phyloP scores from a whole-genome alignment of 768 basidiomycete species.

The Scleroderma citrinum region DNA sequence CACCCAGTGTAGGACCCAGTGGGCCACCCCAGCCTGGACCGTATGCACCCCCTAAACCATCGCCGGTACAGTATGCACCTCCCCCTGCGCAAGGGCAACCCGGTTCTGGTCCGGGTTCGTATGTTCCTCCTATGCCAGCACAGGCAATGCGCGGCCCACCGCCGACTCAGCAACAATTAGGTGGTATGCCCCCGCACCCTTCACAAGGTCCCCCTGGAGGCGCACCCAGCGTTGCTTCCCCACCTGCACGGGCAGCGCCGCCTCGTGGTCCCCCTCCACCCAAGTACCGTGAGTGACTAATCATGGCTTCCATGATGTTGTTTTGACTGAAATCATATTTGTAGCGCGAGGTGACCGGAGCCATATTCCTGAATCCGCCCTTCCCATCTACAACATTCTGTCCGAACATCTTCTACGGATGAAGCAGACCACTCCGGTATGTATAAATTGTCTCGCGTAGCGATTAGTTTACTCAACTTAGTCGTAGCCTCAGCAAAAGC shows the following conservation, averaged over 20 bases:
- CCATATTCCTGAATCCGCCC: slow-evolving; percentile 75
- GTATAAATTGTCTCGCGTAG: slow-evolving; percentile 22
- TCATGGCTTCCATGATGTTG: too few relatives aligned
- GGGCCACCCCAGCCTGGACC: slow-evolving; percentile 19
- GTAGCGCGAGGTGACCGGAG: slow-evolving; percentile 84
- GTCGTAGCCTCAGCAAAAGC: slow-evolving; percentile 72
- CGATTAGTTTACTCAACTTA: not conserved
- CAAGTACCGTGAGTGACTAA: slow-evolving; percentile 53
- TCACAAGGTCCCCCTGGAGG: slow-evolving; percentile 21
- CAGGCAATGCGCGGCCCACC: slow-evolving; percentile 25
- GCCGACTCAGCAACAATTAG: slow-evolving; percentile 17
- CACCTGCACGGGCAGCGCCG: slow-evolving; percentile 25
- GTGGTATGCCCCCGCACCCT: not conserved
- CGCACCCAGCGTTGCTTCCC: slow-evolving; percentile 21
- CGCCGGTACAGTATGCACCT: slow-evolving; percentile 24
- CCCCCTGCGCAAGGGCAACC: slow-evolving; percentile 18
- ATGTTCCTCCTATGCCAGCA: slow-evolving; percentile 26
- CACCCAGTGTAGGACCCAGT: slow-evolving; percentile 5
- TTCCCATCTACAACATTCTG: slow-evolving; percentile 63
- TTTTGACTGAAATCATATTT: slow-evolving; percentile 5
- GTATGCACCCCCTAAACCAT: slow-evolving; percentile 13
- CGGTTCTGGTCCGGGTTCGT: slow-evolving; percentile 9
- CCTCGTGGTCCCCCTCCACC: slow-evolving; percentile 38
- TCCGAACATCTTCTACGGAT: slow-evolving; percentile 55
- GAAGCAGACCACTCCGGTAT: slow-evolving; percentile 71